Percentiles rank a stretch among this genome's conserved stretches.
Evolutionary conservation across 2,329 filamentous ascomycete species (phyloP).

Genomic region (Eutypa lata): DNA sequence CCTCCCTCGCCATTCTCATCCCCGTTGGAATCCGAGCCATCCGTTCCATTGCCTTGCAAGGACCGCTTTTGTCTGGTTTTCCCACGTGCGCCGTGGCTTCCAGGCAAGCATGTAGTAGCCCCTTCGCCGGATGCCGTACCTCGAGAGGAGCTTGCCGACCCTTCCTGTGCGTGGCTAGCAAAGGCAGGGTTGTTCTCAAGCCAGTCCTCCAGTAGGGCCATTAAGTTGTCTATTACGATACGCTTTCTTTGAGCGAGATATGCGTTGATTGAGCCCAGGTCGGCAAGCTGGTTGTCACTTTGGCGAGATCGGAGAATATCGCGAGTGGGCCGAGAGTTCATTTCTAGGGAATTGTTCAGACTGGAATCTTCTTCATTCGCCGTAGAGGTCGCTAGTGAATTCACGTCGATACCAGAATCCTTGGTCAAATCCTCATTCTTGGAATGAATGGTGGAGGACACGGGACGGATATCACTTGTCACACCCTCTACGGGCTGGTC

Average conservation of each 20-base stretch:
- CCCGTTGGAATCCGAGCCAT: slow-evolving; percentile 1
- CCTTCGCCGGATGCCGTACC: background rate
- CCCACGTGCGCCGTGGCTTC: background rate
- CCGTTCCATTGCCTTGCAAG: background rate
- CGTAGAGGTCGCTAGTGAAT: background rate
- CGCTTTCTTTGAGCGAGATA: slow-evolving; percentile 4
- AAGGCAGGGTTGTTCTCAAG: background rate
- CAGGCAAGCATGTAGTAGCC: background rate
- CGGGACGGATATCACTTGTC: background rate
- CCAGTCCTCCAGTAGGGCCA: slow-evolving; percentile 6
- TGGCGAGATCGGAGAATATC: slow-evolving; percentile 3
- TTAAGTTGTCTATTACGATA: slow-evolving; percentile 5
- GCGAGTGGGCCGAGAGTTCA: slow-evolving; percentile 1
- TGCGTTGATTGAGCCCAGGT: slow-evolving; percentile 5
- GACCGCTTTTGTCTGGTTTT: slow-evolving; percentile 2
- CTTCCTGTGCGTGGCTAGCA: background rate
- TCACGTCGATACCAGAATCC: background rate
- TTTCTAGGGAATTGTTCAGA: slow-evolving; percentile 2
- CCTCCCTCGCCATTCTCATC: slow-evolving; percentile 1
- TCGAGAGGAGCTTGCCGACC: background rate
- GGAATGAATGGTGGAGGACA: background rate
- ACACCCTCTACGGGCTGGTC: background rate
- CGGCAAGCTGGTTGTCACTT: slow-evolving; percentile 3
- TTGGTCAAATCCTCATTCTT: slow-evolving; percentile 4
- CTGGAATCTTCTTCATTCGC: background rate